Evolutionary conservation across 2,329 filamentous ascomycete genomes (phyloP), one percentile per base, ranked within the genome.

Genomic region (Thelonectria rubi): DNA sequence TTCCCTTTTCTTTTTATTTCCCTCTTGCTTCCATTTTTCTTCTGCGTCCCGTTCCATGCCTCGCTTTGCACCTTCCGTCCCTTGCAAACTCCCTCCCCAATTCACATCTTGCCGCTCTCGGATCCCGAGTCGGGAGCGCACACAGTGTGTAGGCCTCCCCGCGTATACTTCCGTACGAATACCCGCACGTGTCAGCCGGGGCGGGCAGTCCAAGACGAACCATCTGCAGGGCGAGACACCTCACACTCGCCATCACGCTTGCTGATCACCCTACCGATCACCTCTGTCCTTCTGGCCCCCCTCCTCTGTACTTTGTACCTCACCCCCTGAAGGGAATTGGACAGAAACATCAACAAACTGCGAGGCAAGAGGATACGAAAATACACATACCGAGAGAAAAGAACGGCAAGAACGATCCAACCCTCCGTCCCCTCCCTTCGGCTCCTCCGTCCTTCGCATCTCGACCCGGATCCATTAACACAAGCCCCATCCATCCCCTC

Each of bases 71-170:
- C n/a, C n/a, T n/a, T n/a, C n/a, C n/a, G n/a, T n/a, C 46, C 20
- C n/a, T 42, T 20, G n/a, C 24, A 12, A n/a, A 30, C n/a, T 45
- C 50, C 6, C 12, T 45, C 50, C 47, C 53, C 14, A 37, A 26
- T 39, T 30, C 26, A 5, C 26, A 30, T 30, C 8, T 30, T 2
- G 10, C 26, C 21, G 21, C 21, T 24, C 54, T 46, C 52, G 52
- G 58, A 60, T 55, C 42, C 58, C 58, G 58, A 60, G 42, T 52
- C 46, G 52, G 58, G 55, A 60, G 9, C 8, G 46, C 58, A 24
- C 24, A 46, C 20, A 48, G 8, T n/a, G 40, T 17, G 14, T 40
- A n/a, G n/a, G 17, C 37, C 52, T 20, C 49, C 42, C 40, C 52
- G 42, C 42, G 15, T 37, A 37, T 37, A 14, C 34, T 15, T 15